Percentiles rank a stretch among this genome's conserved stretches.
Conservation (phyloP, 2,329 filamentous ascomycete genomes). For the Pseudocercospora fijiensis region DNA sequence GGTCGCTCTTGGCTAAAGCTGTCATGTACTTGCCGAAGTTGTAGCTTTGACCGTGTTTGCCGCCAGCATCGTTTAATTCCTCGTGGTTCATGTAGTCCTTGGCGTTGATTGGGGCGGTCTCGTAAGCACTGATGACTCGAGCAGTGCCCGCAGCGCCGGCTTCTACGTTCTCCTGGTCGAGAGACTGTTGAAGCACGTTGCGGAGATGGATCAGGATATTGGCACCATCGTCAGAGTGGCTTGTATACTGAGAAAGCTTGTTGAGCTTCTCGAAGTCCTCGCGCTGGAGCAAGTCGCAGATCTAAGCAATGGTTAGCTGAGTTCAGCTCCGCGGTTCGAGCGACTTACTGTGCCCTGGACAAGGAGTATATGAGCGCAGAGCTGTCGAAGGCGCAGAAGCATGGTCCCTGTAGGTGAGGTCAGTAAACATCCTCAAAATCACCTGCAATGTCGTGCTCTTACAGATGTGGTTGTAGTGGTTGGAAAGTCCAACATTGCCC, state of each 20-base stretch:
- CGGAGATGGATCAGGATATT: conserved; percentile 26
- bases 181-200: conserved; percentile 20
- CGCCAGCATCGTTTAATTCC: conserved; percentile 26
- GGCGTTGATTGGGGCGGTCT: conserved; percentile 22
- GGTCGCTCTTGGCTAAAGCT: conserved; percentile 36
- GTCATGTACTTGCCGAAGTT: conserved; percentile 46
- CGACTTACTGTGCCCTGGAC: conserved; percentile 42
- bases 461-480: conserved; percentile 44
- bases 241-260: conserved; percentile 14
- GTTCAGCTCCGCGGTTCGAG: background rate
- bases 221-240: conserved; percentile 19
- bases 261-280: conserved; percentile 49
- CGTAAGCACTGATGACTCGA: conserved; percentile 22
- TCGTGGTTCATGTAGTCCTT: conserved; percentile 10
- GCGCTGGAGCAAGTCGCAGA: conserved; percentile 47
- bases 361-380: conserved; percentile 52
- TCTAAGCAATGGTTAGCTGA: conserved; percentile 7
- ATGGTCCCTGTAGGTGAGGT: conserved; percentile 37
- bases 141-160: conserved; percentile 22
- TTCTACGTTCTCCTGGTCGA: conserved; percentile 20
- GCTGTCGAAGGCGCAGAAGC: conserved; percentile 53
- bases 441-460: background rate
- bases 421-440: background rate
- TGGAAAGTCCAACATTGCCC: conserved; percentile 30
- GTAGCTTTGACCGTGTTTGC: conserved; percentile 41